Percentiles rank a stretch among this genome's conserved stretches.
These are phyloP conservation scores for Closterium sp. DNA, from an alignment of 139 green algal genomes.

Conservation along the genomic window DNA sequence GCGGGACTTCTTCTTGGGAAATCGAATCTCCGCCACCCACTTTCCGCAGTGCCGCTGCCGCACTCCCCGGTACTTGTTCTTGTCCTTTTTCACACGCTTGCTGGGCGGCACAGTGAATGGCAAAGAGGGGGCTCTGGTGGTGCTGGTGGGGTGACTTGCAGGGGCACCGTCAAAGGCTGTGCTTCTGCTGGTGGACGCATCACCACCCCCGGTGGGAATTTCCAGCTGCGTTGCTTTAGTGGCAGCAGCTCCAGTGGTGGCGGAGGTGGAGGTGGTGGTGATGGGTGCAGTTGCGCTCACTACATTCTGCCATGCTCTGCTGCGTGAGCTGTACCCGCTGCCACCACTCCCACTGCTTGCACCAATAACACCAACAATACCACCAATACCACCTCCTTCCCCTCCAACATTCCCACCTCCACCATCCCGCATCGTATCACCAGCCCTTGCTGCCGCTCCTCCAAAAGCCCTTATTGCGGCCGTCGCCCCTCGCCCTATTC, in stretches of 20 bases:
- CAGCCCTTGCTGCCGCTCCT: not conserved
- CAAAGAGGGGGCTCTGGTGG: not conserved
- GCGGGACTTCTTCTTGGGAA: conserved; percentile 38
- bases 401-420: not conserved
- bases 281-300: not conserved
- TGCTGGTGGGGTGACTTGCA: not conserved
- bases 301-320: not conserved
- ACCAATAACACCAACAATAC: not conserved
- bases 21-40: conserved; percentile 44
- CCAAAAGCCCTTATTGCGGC: not conserved
- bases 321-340: not conserved
- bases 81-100: not conserved
- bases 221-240: too few species aligned
- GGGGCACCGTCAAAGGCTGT: not conserved
- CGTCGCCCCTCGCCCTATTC: not conserved
- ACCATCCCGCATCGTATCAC: not conserved
- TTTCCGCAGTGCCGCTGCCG: conserved; percentile 23
- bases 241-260: not conserved
- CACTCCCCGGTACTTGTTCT: conserved; percentile 37
- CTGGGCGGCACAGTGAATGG: not conserved
- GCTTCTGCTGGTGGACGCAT: not conserved
- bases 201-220: not conserved
- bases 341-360: too few species aligned
- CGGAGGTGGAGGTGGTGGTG: not conserved
- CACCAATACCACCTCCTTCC: not conserved